Conservation (phyloP, 495 filamentous ascomycete genomes). For the Xylaria sp. region DNA sequence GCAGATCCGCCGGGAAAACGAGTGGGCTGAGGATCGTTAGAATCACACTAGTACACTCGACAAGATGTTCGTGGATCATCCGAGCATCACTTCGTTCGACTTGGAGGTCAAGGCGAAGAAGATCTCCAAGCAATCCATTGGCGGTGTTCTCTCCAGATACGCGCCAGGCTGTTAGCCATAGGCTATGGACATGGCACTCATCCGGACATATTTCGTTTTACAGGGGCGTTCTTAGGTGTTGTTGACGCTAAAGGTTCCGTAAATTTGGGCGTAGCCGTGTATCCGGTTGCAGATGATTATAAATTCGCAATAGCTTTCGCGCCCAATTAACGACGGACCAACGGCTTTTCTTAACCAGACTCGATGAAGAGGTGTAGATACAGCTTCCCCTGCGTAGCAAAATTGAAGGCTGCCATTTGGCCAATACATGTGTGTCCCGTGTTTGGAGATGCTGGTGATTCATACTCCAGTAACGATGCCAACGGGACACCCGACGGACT, state of each 20-base stretch:
- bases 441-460: background rate
- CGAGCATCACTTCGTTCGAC: no score
- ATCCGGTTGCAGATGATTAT: background rate
- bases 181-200: background rate
- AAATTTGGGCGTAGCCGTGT: background rate
- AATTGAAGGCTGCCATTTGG: background rate
- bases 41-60: no score
- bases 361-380: background rate
- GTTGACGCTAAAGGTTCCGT: background rate
- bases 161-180: background rate
- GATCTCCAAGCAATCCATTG: no score
- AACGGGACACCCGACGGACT: background rate
- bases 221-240: background rate
- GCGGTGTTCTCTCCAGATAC: background rate
- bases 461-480: background rate
- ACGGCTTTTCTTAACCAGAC: background rate
- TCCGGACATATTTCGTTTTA: background rate
- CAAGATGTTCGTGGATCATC: no score
- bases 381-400: background rate
- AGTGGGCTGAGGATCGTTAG: constrained; percentile 80
- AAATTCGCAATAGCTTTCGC: background rate
- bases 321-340: background rate
- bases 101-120: no score
- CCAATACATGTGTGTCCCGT: background rate
- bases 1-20: constrained; percentile 82